Evolutionary conservation across 352 stramenopile species (phyloP).

Genomic region (Phytophthora tentaculata): DNA sequence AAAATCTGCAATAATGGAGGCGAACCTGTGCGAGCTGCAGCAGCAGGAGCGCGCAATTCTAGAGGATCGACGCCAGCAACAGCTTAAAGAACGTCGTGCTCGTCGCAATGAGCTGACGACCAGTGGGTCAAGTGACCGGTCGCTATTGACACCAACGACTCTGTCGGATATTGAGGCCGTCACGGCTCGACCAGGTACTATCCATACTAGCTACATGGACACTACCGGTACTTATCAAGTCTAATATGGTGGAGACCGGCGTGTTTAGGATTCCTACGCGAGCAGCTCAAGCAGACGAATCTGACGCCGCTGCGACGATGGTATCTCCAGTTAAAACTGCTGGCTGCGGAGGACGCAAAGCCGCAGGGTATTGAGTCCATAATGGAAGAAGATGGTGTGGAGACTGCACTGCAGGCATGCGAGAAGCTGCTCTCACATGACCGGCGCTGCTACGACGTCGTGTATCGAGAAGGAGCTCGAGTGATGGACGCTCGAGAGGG

Average conservation of each 20-base stretch:
- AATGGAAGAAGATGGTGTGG: constrained; percentile 8
- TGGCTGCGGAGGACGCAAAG: constrained; percentile 23
- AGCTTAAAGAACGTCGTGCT: constrained; percentile 29
- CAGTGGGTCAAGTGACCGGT: too few relatives aligned
- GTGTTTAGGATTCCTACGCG: constrained; percentile 47
- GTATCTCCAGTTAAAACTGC: constrained; percentile 50
- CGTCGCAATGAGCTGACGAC: not conserved
- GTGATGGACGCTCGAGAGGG: constrained; percentile 36
- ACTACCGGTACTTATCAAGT: not conserved
- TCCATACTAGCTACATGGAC: too few relatives aligned
- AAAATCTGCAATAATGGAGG: not conserved
- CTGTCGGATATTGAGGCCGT: constrained; percentile 30
- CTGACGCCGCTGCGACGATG: constrained; percentile 50
- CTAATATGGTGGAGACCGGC: not conserved
- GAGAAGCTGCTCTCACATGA: constrained; percentile 28
- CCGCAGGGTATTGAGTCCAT: not conserved
- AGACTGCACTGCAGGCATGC: constrained; percentile 12
- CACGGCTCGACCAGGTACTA: constrained; percentile 39
- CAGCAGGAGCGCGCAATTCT: constrained; percentile 8
- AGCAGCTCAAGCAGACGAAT: constrained; percentile 33
- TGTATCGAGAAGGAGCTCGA: constrained; percentile 38
- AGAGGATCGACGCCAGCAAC: constrained; percentile 5
- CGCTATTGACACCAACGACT: constrained; percentile 11
- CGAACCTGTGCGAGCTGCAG: not conserved
- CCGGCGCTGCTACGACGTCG: constrained; percentile 51